Base-by-base conservation (phyloP, 176 grass and related monocot genomes). In the Musa schizocarpa region DNA sequence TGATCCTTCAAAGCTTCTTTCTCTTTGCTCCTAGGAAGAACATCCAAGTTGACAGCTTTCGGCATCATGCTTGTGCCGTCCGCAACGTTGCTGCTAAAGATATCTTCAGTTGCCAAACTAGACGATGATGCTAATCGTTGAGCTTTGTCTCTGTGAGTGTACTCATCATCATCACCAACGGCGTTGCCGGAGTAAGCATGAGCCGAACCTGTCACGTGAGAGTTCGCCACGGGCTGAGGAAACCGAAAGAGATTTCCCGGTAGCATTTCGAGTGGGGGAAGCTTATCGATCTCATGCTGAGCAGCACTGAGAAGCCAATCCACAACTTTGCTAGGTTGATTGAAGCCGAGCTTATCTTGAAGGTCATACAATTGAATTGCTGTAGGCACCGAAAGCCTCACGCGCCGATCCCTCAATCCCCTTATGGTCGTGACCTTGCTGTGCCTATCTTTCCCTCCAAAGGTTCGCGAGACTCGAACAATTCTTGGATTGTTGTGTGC, bases 291-390 rank as follows among this genome's bases (percentile, higher is more conserved):
- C 88, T 98, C 95, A 50, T 84, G 82, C 85, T 89, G 90, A 22
- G 95, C 90, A 9, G 86, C 88, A 73, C 87, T 85, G 17, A 98
- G 53, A 9, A 98, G 87, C 94, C 94, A 98, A 81, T 98, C 94
- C 22, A 98, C 94, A n/a, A 85, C 94, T 66, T 98, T 98, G 86
- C 94, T 98, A 8, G 94, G 94, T 83, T 98, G 94, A 85, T 82
- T 93, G 3, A 98, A 81, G 11, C 94, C 90, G 29, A 98, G 85
- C 77, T 83, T 84, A 21, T 98, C 95, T 84, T 98, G 95, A 20
- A 98, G 95, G 83, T 98, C 95, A 78, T 98, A 98, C 72, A 98
- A 84, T 81, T 98, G 95, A 76, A 98, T 94, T 13, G 95, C 95
- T 50, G 95, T 98, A 0, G 72, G 95, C 56, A 94, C 95, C 6